Percentiles rank a stretch among this genome's conserved stretches.
phyloP scores from a whole-genome alignment of 139 green algal species.

The Chlamydomonas urium region DNA sequence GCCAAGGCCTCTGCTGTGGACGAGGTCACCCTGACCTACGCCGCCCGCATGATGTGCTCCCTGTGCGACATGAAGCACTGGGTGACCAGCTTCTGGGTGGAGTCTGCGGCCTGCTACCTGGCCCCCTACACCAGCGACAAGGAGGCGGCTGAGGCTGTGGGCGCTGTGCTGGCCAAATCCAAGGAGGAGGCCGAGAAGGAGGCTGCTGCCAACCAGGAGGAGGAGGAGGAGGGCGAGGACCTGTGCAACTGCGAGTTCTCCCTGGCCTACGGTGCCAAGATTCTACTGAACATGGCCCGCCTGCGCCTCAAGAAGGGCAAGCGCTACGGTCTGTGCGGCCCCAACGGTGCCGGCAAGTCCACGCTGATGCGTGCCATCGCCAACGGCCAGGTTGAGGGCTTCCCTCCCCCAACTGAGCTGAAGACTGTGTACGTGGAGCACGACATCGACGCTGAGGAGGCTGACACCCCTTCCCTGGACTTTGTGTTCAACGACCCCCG shows the following conservation, averaged over 20 bases:
- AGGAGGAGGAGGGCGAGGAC: conserved; percentile 14
- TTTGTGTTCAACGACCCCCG: conserved; percentile 38
- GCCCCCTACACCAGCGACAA: conserved; percentile 26
- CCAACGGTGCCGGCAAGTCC: conserved; percentile 77
- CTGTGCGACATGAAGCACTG: not conserved
- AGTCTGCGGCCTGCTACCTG: conserved; percentile 57
- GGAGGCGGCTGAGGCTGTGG: conserved; percentile 23
- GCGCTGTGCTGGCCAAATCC: no score
- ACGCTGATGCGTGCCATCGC: conserved; percentile 94
- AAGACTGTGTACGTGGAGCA: conserved; percentile 86
- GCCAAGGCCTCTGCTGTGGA: not conserved
- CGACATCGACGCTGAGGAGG: conserved; percentile 71
- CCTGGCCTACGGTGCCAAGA: conserved; percentile 79
- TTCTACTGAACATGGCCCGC: conserved; percentile 79
- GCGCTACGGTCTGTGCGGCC: conserved; percentile 82
- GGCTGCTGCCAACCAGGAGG: conserved; percentile 5
- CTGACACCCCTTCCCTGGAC: conserved; percentile 44
- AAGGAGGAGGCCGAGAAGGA: conserved; percentile 1
- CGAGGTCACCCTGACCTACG: not conserved
- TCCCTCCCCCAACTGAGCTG: conserved; percentile 74
- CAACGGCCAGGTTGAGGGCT: conserved; percentile 84
- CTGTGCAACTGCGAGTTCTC: conserved; percentile 86
- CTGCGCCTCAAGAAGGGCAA: conserved; percentile 73
- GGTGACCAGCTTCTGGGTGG: not conserved
- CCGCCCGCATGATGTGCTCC: not conserved